These are phyloP conservation scores for Neurospora sp. DNA, from an alignment of 495 filamentous ascomycete genomes.

Conservation along the genomic window DNA sequence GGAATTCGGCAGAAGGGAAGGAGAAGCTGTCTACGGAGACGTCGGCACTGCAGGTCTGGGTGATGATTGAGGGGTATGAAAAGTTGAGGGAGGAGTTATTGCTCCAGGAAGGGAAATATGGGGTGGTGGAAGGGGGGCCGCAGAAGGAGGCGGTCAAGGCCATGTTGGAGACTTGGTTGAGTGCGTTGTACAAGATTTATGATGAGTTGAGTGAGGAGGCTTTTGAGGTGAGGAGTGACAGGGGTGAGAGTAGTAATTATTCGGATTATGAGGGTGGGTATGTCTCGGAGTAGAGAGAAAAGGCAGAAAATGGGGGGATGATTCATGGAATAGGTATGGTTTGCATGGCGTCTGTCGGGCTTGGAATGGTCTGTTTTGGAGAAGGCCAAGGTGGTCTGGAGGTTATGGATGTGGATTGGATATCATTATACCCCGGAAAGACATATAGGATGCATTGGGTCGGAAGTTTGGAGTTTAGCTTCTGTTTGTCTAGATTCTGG, in stretches of 20 bases:
- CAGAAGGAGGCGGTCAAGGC: slow-evolving; percentile 8
- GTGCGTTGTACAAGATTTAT: slow-evolving; percentile 32
- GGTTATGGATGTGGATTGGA: too few relatives aligned
- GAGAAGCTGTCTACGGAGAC: slow-evolving; percentile 24
- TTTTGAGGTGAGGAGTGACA: background rate
- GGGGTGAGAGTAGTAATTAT: slow-evolving; percentile 12
- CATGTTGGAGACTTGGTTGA: slow-evolving; percentile 37
- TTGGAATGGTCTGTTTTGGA: too few relatives aligned
- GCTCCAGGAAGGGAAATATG: slow-evolving; percentile 6
- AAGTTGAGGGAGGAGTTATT: slow-evolving; percentile 28
- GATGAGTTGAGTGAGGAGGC: slow-evolving; percentile 13
- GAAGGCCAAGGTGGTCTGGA: too few relatives aligned
- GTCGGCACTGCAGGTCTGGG: slow-evolving; percentile 46
- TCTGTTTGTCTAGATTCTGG: background rate
- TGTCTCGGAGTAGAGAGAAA: slow-evolving; percentile 14
- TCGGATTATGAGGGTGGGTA: slow-evolving; percentile 6
- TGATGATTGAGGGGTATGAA: slow-evolving; percentile 44
- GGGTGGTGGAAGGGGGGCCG: background rate
- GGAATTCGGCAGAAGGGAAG: background rate
- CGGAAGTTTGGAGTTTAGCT: background rate
- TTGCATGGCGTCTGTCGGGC: too few relatives aligned
- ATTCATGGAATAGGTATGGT: too few relatives aligned
- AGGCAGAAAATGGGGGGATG: too few relatives aligned
- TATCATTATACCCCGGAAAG: background rate
- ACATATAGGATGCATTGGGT: background rate